These are phyloP conservation scores for Phytophthora aleatoria DNA, from an alignment of 352 stramenopile species.

Conservation along the genomic window DNA sequence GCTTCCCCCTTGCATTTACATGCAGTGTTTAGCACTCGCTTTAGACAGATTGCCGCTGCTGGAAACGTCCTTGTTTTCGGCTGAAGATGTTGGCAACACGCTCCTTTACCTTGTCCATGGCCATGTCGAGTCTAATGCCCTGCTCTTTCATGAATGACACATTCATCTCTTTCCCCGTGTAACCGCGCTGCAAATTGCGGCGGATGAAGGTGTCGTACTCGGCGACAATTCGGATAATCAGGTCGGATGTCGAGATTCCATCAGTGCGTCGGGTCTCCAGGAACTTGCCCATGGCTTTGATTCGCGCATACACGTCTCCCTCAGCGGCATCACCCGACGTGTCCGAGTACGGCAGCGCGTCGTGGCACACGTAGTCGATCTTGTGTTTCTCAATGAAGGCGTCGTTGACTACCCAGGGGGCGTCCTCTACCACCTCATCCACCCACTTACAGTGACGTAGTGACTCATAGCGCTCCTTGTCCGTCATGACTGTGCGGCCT, in stretches of 20 bases:
- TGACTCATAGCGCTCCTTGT: conserved; percentile 85
- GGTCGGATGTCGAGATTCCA: conserved; percentile 88
- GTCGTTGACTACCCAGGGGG: conserved; percentile 83
- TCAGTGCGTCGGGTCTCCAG: conserved; percentile 86
- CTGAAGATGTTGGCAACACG: conserved; percentile 30
- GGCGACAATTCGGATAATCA: conserved; percentile 91
- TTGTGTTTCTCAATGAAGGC: conserved; percentile 84
- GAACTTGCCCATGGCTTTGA: conserved; percentile 89
- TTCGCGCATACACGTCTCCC: conserved; percentile 84
- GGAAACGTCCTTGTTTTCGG: conserved; percentile 14
- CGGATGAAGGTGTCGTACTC: conserved; percentile 93
- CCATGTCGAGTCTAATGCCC: conserved; percentile 86
- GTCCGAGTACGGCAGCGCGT: conserved; percentile 85
- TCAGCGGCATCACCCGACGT: conserved; percentile 73
- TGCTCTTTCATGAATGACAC: conserved; percentile 86
- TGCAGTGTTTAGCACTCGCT: neutral
- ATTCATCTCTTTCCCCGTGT: conserved; percentile 93
- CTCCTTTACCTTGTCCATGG: conserved; percentile 66
- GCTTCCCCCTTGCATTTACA: too few relatives aligned
- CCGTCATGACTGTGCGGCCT: conserved; percentile 87
- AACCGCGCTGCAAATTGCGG: conserved; percentile 87
- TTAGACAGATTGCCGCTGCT: conserved; percentile 32
- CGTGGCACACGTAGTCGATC: conserved; percentile 91
- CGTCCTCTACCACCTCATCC: conserved; percentile 86
- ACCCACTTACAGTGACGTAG: conserved; percentile 89